Conservation (phyloP, 129 eudicot genomes). For the Arctium minus region DNA sequence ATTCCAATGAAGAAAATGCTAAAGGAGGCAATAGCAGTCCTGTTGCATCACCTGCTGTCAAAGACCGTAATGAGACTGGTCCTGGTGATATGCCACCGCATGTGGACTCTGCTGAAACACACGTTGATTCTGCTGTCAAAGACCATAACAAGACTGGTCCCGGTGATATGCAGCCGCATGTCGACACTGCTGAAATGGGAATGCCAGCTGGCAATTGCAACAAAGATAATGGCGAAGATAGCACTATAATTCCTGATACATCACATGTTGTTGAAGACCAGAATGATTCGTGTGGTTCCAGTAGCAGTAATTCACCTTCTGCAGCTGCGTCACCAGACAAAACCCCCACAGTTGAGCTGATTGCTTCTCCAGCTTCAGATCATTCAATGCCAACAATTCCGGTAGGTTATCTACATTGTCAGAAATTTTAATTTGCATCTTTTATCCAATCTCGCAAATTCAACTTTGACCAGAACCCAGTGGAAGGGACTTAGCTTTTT, state of each 20-base stretch:
- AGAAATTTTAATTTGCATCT: background rate
- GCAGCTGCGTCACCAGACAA: slow-evolving; percentile 2
- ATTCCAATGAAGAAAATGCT: slow-evolving; percentile 19
- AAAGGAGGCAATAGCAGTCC: slow-evolving; percentile 2
- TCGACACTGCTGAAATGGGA: background rate
- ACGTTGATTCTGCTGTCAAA: background rate
- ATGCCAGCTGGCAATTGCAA: slow-evolving; percentile 6
- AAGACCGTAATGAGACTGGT: slow-evolving; percentile 7
- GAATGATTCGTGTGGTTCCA: slow-evolving; percentile 19
- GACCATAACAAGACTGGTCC: slow-evolving; percentile 8
- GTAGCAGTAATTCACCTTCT: slow-evolving; percentile 4
- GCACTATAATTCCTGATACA: background rate
- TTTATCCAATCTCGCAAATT: background rate
- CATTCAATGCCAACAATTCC: slow-evolving; percentile 1
- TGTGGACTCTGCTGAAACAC: too few species aligned
- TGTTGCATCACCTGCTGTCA: slow-evolving; percentile 17
- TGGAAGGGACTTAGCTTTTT: background rate
- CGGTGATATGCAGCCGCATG: background rate
- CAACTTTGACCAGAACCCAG: background rate
- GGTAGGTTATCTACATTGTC: background rate
- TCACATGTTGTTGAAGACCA: background rate
- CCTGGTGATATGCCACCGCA: background rate
- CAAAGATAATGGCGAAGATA: background rate
- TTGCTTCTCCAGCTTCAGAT: slow-evolving; percentile 18
- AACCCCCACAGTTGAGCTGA: background rate